Conservation (phyloP, 768 basidiomycete genomes). For the Suillus ampliporus region DNA sequence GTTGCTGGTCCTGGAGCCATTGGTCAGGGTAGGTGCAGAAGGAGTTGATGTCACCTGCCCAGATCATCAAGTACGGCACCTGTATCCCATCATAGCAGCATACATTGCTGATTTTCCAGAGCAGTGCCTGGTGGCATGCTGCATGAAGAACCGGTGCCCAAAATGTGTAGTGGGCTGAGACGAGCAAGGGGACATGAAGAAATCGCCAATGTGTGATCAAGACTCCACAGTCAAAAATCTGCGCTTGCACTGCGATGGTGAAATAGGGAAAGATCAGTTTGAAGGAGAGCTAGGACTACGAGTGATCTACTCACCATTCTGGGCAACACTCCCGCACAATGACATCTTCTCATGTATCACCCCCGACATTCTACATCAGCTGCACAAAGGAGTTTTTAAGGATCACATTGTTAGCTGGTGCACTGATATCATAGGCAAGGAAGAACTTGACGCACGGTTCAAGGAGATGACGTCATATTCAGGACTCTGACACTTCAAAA, state of each 20-base stretch:
- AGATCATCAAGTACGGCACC: conserved; percentile 37
- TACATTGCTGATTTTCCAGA: conserved; percentile 51
- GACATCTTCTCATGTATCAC: conserved; percentile 46
- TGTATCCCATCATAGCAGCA: conserved; percentile 46
- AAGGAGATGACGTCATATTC: conserved; percentile 34
- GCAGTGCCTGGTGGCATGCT: conserved; percentile 44
- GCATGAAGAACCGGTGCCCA: conserved; percentile 34
- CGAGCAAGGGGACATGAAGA: neutral
- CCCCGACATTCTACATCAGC: conserved; percentile 50
- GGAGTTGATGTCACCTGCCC: conserved; percentile 44
- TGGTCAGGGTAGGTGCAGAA: conserved; percentile 33
- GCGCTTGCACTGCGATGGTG: neutral
- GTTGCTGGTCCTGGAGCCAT: conserved; percentile 35
- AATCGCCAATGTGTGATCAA: neutral
- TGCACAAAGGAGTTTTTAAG: conserved; percentile 53
- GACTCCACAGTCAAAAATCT: neutral
- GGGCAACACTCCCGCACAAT: conserved; percentile 43
- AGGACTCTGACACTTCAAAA: too few species aligned
- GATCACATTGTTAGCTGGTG: conserved; percentile 33
- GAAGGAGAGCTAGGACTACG: conserved; percentile 14
- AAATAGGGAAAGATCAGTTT: conserved; percentile 1
- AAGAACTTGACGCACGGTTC: conserved; percentile 46
- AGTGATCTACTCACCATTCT: conserved; percentile 40
- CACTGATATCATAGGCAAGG: conserved; percentile 17
- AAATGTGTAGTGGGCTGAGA: conserved; percentile 5